Evolutionary conservation across 352 stramenopile genomes (phyloP), one percentile per base, ranked within the genome.

Genomic region (Thalassiosira ordinaria): DNA sequence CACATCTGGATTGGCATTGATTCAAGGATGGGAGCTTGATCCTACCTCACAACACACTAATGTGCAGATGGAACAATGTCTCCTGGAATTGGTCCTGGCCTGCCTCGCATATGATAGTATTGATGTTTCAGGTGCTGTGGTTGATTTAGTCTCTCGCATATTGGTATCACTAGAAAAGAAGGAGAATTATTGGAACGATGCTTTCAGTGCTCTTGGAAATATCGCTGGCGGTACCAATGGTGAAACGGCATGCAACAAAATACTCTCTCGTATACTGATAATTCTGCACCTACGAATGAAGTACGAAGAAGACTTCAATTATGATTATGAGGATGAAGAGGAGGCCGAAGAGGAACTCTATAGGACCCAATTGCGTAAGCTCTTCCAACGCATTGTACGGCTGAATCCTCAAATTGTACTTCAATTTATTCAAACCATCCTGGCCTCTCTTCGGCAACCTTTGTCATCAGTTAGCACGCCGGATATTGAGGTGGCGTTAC

Each of bases 281-380:
- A 80, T 92, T 13, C 82, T 92, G 24, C 91, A 93, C 47, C 51
- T 75, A 37, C 85, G 91, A 75, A 92, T 94, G 86, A 91, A 88
- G 70, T 94, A 92, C 61, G 87, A 86, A 26, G 16, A 46, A n/a
- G 85, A 91, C 29, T 93, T 91, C 80, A 61, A 83, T 20, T 93
- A 87, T 73, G 87, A 94, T 52, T 86, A 85, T 60, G 84, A 88
- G 71, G 88, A 94, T 68, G 90, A 93, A 47, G 72, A 84, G 31
- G 85, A 92, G 63, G 84, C 90, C 20, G 90, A 91, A 64, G 82
- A 91, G 57, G 79, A 89, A 78, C 65, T 81, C n/a, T 91, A 90
- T 53, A 66, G 88, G 14, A 70, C 74, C 13, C 80, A 91, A 52
- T 74, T 94, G 0, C 63, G 88, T 9, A 94, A 92, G 70, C 49